phyloP scores from a whole-genome alignment of 306 rosid species.

The Castanopsis chinensis region DNA sequence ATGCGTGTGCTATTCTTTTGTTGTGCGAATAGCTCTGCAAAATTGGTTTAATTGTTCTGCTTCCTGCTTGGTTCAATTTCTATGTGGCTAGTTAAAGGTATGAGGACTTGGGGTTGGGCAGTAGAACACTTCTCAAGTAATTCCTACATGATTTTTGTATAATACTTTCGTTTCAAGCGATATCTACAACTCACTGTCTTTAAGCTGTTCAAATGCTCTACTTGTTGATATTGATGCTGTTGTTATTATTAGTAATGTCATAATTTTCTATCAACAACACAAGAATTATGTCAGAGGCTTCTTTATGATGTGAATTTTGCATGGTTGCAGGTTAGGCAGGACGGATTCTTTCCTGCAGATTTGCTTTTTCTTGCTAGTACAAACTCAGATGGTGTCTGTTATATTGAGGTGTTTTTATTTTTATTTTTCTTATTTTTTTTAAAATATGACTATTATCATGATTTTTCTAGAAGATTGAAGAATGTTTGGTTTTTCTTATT shows the following conservation, averaged over 20 bases:
- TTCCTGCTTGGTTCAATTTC: not conserved
- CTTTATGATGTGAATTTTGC: conserved; percentile 9
- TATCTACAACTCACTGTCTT: not conserved
- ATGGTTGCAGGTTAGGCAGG: conserved; percentile 71
- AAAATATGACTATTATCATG: not conserved
- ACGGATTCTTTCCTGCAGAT: conserved; percentile 86
- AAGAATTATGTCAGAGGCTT: not conserved
- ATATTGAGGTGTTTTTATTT: conserved; percentile 76
- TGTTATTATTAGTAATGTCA: conserved; percentile 6
- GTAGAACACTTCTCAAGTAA: not conserved
- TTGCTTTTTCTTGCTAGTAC: conserved; percentile 83
- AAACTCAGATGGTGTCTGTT: conserved; percentile 92
- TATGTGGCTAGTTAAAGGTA: not conserved
- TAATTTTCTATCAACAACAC: conserved; percentile 5
- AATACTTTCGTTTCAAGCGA: not conserved
- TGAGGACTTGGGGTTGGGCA: not conserved
- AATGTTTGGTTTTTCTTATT: not conserved
- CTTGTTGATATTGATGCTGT: not conserved
- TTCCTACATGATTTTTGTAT: not conserved
- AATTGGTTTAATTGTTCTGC: not conserved
- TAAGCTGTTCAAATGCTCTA: not conserved
- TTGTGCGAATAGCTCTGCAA: not conserved
- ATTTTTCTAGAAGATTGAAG: not conserved
- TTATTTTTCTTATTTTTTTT: not conserved
- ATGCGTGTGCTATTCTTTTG: not conserved